A percentile compares a stretch with the other conserved stretches of the same genome.
Evolutionary conservation across 129 eudicot genomes (phyloP).

Genomic region (Arctium lappa): DNA sequence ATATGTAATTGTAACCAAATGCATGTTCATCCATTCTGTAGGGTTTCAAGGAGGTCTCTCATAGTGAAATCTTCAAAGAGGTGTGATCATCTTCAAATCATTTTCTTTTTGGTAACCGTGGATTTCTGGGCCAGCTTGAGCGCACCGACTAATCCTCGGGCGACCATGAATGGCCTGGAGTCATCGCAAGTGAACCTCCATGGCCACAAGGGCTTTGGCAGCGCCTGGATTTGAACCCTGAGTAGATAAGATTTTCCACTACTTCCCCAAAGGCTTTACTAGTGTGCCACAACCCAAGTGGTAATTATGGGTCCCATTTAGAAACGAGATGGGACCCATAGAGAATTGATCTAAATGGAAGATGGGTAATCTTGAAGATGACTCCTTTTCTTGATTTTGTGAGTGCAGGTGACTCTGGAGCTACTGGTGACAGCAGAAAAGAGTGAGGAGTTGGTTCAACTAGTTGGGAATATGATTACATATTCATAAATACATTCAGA

Average conservation of each 20-base stretch:
- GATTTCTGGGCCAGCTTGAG: no score
- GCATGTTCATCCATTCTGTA: constrained; percentile 21
- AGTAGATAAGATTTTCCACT: no score
- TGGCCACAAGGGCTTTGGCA: no score
- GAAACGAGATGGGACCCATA: background rate
- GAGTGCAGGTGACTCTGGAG: constrained; percentile 71
- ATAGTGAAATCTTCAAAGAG: constrained; percentile 89
- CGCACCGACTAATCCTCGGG: no score
- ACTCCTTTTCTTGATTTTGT: constrained; percentile 2
- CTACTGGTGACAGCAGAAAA: constrained; percentile 50
- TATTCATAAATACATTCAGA: constrained; percentile 27
- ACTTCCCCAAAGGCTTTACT: no score
- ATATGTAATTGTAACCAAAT: background rate
- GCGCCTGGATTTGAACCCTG: no score
- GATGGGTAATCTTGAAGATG: background rate
- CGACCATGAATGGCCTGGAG: no score
- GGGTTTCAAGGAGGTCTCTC: constrained; percentile 84
- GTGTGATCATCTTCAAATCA: constrained; percentile 34
- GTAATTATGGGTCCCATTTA: background rate
- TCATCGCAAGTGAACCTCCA: no score
- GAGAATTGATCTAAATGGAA: background rate
- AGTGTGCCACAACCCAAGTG: no score
- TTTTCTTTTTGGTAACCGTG: no score
- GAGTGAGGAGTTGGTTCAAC: constrained; percentile 53
- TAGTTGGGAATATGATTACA: constrained; percentile 43